These are phyloP conservation scores for Cephalotrichum gorgonifer DNA, from an alignment of 2,329 filamentous ascomycete genomes.

Conservation along the genomic window DNA sequence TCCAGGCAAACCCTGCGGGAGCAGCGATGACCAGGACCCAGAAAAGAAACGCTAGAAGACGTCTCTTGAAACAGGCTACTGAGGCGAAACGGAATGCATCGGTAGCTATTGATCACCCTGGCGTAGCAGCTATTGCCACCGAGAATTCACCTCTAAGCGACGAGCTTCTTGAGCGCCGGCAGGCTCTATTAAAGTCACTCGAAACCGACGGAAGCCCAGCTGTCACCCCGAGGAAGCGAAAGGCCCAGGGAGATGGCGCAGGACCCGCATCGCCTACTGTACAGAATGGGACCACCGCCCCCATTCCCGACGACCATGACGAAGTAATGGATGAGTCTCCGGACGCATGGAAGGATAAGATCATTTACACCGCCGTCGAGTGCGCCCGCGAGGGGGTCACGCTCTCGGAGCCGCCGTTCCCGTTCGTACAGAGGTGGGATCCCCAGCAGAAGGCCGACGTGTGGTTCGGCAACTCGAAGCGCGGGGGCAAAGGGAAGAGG, in stretches of 20 bases:
- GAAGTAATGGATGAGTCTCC: slow-evolving; percentile 31
- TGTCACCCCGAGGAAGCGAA: background rate
- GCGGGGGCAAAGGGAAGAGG: slow-evolving; percentile 38
- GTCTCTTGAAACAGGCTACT: slow-evolving; percentile 9
- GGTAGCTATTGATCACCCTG: background rate
- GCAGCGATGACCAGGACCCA: slow-evolving; percentile 27
- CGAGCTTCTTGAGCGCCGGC: slow-evolving; percentile 27
- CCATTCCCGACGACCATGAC: slow-evolving; percentile 6
- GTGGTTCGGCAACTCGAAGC: slow-evolving; percentile 23
- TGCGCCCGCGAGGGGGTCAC: slow-evolving; percentile 62
- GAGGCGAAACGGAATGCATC: background rate
- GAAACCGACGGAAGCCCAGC: slow-evolving; percentile 3
- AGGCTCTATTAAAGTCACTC: slow-evolving; percentile 24
- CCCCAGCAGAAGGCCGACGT: slow-evolving; percentile 47
- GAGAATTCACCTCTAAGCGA: slow-evolving; percentile 7
- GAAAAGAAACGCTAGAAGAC: slow-evolving; percentile 40
- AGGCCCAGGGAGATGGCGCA: background rate
- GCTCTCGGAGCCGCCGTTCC: slow-evolving; percentile 73
- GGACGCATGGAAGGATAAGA: slow-evolving; percentile 63
- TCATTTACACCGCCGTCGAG: slow-evolving; percentile 71
- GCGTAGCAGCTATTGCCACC: background rate
- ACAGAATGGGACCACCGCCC: background rate
- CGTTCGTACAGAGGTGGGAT: slow-evolving; percentile 86
- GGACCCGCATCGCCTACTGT: background rate
- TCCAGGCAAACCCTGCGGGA: background rate